These are phyloP conservation scores for Coniochaeta sp. DNA, from an alignment of 2,329 filamentous ascomycete species.

Conservation along the genomic window DNA sequence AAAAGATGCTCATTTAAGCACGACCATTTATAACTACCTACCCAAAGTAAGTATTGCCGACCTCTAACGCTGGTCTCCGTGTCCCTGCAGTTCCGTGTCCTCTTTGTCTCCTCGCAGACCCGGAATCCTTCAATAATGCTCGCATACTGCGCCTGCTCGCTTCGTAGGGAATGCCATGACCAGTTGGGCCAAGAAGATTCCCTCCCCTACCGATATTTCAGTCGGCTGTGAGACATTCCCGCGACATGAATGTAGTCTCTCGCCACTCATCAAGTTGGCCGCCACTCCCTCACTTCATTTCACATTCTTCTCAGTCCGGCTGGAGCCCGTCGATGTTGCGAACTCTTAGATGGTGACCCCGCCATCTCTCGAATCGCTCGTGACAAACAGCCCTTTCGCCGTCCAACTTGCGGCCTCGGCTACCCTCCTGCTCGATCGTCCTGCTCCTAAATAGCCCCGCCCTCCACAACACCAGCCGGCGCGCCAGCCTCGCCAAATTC, in stretches of 20 bases:
- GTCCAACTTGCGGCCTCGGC: not conserved
- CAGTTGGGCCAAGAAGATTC: not conserved
- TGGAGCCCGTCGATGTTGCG: too few relatives aligned
- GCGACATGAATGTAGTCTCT: not conserved
- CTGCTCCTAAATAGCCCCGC: not conserved
- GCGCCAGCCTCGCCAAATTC: slow-evolving; percentile 30
- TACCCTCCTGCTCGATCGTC: not conserved
- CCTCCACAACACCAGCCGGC: slow-evolving; percentile 1
- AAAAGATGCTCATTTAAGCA: too few relatives aligned
- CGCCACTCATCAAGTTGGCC: too few relatives aligned
- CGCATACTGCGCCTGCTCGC: too few relatives aligned
- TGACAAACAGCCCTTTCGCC: not conserved
- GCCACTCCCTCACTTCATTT: too few relatives aligned
- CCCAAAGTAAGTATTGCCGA: not conserved
- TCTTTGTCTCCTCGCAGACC: not conserved
- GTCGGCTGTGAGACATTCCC: not conserved
- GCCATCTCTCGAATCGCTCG: not conserved
- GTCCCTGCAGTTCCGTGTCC: not conserved
- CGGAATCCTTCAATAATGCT: not conserved
- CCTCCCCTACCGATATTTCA: not conserved
- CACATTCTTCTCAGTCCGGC: too few relatives aligned
- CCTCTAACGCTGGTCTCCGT: not conserved
- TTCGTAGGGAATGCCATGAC: not conserved
- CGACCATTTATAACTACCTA: not conserved
- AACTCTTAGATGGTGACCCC: too few relatives aligned